A percentile compares a stretch with the other conserved stretches of the same genome.
These are phyloP conservation scores for Gossypium stocksii DNA, from an alignment of 345 rosid species.

Conservation along the genomic window DNA sequence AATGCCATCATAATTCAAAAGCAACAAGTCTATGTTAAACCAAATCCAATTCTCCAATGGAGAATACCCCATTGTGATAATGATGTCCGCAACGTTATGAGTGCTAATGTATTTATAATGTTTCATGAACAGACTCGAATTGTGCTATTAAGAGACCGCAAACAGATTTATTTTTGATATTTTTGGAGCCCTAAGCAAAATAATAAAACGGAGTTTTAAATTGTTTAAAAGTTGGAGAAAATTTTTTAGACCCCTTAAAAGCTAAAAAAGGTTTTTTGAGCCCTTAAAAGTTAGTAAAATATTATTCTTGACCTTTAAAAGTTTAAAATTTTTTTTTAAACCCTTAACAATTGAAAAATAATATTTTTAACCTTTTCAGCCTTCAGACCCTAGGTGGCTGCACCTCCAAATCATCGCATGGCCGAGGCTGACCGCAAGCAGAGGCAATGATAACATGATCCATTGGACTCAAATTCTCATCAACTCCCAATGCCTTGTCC, in stretches of 20 bases:
- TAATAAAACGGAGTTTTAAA: accelerated
- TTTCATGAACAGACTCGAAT: conserved; percentile 78
- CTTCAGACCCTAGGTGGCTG: accelerated
- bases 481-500: conserved; percentile 48
- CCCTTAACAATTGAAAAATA: no score
- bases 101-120: conserved; percentile 79
- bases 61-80: conserved; percentile 40
- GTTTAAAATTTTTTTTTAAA: no score
- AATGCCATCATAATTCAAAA: conserved; percentile 78
- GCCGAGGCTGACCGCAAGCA: conserved; percentile 42
- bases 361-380: accelerated
- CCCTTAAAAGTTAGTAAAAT: no score
- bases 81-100: conserved; percentile 69
- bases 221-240: no score
- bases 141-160: conserved; percentile 80
- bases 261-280: no score
- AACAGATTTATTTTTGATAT: conserved; percentile 18
- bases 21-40: conserved; percentile 68
- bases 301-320: no score
- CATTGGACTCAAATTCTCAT: conserved; percentile 27
- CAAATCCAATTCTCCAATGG: conserved; percentile 67
- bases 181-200: no score
- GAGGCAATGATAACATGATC: conserved; percentile 68
- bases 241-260: no score
- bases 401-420: no score